These are phyloP conservation scores for Conringia planisiliqua DNA, from an alignment of 345 rosid species.

Conservation along the genomic window DNA sequence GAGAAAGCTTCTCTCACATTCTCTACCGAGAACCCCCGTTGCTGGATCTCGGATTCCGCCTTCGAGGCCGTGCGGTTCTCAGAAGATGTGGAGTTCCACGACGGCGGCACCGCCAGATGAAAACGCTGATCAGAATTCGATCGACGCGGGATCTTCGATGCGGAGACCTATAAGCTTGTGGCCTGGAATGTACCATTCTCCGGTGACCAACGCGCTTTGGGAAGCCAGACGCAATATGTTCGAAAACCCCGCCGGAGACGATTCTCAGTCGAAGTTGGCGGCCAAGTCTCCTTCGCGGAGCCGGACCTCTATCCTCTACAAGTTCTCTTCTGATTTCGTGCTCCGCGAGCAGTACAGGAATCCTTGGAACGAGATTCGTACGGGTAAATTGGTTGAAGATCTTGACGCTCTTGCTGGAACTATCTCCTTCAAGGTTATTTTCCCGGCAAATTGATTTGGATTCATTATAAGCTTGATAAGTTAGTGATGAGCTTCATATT, in stretches of 20 bases:
- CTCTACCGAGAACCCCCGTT: constrained; percentile 15
- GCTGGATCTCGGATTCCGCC: constrained; percentile 1
- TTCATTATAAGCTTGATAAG: background rate
- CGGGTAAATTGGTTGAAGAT: constrained; percentile 84
- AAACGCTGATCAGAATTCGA: constrained; percentile 28
- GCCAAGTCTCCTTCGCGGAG: constrained; percentile 63
- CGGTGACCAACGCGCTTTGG: constrained; percentile 91
- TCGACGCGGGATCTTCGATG: constrained; percentile 81
- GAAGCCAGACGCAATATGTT: constrained; percentile 73
- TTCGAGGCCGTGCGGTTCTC: constrained; percentile 1
- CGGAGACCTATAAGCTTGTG: constrained; percentile 79
- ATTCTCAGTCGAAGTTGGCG: constrained; percentile 32
- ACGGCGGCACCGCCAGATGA: background rate
- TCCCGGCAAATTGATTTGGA: background rate
- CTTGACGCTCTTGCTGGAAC: constrained; percentile 97
- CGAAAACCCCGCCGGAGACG: constrained; percentile 37
- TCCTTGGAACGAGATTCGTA: constrained; percentile 82
- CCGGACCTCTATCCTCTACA: constrained; percentile 66
- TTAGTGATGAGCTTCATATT: background rate
- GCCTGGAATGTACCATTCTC: constrained; percentile 97
- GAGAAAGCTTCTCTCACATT: constrained; percentile 8
- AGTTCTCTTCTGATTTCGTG: constrained; percentile 66
- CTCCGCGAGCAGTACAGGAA: constrained; percentile 83
- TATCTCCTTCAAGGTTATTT: constrained; percentile 64
- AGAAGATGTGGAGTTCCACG: constrained; percentile 19